A percentile compares a stretch with the other conserved stretches of the same genome.
These are phyloP conservation scores for Diaporthe citrichinensis DNA, from an alignment of 2,329 filamentous ascomycete genomes.

Conservation along the genomic window DNA sequence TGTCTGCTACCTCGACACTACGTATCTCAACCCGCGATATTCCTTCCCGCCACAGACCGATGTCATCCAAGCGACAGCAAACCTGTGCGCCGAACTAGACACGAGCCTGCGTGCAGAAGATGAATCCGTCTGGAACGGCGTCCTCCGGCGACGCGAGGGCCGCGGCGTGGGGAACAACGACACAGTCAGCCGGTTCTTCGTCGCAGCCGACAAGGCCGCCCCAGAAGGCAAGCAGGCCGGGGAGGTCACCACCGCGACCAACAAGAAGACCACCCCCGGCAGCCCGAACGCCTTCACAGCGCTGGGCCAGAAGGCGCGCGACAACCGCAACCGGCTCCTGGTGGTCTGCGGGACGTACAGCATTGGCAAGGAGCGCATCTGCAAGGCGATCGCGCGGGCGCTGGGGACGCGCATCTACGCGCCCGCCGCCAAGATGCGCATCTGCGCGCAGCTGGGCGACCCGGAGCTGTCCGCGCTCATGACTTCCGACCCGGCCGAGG, in stretches of 20 bases:
- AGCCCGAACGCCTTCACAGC: slow-evolving; percentile 46
- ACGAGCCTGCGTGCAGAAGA: slow-evolving; percentile 52
- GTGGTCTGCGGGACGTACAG: slow-evolving; percentile 97
- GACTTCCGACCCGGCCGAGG: slow-evolving; percentile 84
- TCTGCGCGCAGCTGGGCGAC: slow-evolving; percentile 89
- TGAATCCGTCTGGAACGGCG: slow-evolving; percentile 62
- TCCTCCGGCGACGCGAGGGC: slow-evolving; percentile 53
- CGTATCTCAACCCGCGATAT: slow-evolving; percentile 95
- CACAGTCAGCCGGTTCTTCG: slow-evolving; percentile 68
- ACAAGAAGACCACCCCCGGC: background rate
- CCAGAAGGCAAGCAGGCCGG: slow-evolving; percentile 44
- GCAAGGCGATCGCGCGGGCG: slow-evolving; percentile 89
- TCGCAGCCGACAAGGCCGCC: slow-evolving; percentile 46
- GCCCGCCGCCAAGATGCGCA: slow-evolving; percentile 83
- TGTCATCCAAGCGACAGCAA: slow-evolving; percentile 88
- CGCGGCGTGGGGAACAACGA: slow-evolving; percentile 54
- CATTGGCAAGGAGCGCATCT: slow-evolving; percentile 97
- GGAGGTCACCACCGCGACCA: slow-evolving; percentile 49
- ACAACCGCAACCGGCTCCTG: slow-evolving; percentile 76
- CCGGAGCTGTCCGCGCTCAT: slow-evolving; percentile 82
- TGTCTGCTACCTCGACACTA: slow-evolving; percentile 96
- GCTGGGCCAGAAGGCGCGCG: slow-evolving; percentile 41
- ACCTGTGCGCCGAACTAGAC: slow-evolving; percentile 78
- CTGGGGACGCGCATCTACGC: slow-evolving; percentile 92
- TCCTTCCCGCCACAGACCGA: slow-evolving; percentile 91